Conservation (phyloP, 306 rosid genomes). For the Rosa chinensis region DNA sequence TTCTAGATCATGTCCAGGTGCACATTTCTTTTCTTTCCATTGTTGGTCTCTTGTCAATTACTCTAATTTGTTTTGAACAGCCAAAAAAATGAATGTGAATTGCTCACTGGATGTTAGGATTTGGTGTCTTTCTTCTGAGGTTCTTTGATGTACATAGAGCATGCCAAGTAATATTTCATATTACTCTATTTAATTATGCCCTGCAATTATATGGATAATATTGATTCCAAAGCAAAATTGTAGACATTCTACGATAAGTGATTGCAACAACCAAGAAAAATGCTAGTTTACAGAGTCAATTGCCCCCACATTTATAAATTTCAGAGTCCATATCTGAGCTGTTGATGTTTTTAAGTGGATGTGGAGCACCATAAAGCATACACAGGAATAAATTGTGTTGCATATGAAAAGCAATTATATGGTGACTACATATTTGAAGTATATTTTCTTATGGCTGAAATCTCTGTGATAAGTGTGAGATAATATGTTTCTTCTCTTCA, state of each 20-base stretch:
- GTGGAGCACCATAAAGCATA: neutral
- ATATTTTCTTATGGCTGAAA: neutral
- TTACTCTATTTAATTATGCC: neutral
- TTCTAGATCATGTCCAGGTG: slow-evolving; percentile 99
- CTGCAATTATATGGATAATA: neutral
- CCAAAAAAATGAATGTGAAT: neutral
- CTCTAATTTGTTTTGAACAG: neutral
- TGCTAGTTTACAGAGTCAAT: neutral
- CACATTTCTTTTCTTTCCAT: slow-evolving; percentile 20
- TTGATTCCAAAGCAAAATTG: neutral
- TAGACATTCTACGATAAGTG: neutral
- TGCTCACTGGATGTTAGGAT: neutral
- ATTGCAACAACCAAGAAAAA: slow-evolving; percentile 1
- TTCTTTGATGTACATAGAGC: neutral
- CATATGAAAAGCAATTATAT: neutral
- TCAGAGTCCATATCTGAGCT: neutral
- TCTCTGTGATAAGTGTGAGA: neutral
- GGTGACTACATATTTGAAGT: neutral
- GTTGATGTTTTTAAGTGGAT: neutral
- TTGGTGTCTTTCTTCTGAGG: neutral
- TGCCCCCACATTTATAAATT: neutral
- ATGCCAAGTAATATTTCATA: neutral
- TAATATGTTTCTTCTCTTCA: slow-evolving; percentile 33
- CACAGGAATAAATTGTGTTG: neutral
- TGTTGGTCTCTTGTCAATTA: neutral